A percentile compares a stretch with the other conserved stretches of the same genome.
Conservation (phyloP, 169 alveolate genomes). For the Eimeria maxima region DNA sequence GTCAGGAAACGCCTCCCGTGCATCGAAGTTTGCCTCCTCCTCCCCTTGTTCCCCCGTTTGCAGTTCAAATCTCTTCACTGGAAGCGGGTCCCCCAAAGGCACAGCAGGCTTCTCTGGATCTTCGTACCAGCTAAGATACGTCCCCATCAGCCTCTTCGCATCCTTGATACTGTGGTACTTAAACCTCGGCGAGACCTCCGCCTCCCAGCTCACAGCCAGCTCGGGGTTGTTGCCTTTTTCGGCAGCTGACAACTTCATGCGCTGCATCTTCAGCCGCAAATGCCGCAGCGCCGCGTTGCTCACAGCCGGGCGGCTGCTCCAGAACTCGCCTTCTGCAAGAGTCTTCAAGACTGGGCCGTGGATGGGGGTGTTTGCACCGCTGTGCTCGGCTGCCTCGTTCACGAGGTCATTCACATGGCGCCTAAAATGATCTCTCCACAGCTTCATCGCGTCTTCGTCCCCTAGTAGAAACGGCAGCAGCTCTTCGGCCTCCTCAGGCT, state of each 20-base stretch:
- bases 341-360: not conserved
- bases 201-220: slow-evolving; percentile 57
- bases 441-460: slow-evolving; percentile 60
- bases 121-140: slow-evolving; percentile 24
- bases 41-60: not conserved
- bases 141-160: slow-evolving; percentile 79
- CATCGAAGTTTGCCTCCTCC: slow-evolving; percentile 33
- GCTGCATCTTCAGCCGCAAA: slow-evolving; percentile 60
- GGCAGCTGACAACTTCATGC: slow-evolving; percentile 14
- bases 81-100: slow-evolving; percentile 62
- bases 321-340: slow-evolving; percentile 67
- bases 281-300: slow-evolving; percentile 62
- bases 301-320: slow-evolving; percentile 78
- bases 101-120: slow-evolving; percentile 46
- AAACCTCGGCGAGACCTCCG: slow-evolving; percentile 77
- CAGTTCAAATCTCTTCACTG: slow-evolving; percentile 7
- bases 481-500: slow-evolving; percentile 53
- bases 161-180: slow-evolving; percentile 61
- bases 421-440: slow-evolving; percentile 67
- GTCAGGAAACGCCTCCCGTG: slow-evolving; percentile 74
- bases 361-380: slow-evolving; percentile 45
- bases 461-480: slow-evolving; percentile 58
- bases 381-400: not conserved
- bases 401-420: slow-evolving; percentile 71
- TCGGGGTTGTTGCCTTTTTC: slow-evolving; percentile 25